Base-by-base conservation (phyloP, 495 filamentous ascomycete genomes). In the Penicillium bovifimosum region DNA sequence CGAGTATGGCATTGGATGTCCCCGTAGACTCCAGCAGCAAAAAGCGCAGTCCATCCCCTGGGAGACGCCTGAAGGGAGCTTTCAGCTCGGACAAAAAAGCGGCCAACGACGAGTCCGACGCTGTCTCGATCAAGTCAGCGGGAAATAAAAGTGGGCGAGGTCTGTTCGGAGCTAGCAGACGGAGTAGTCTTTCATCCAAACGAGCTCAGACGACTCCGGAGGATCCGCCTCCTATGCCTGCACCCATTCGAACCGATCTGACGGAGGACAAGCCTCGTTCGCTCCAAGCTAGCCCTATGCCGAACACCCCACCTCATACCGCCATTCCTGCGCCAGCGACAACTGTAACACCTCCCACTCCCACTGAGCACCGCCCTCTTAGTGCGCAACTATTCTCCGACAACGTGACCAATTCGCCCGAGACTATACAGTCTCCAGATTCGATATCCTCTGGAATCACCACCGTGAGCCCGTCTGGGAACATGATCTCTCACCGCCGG, bases 401-500 rank as follows among this genome's bases (percentile, higher is more conserved):
- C 0, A 51, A 52, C 17, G 52, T 70, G 2, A 69, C 61, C 20
- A 71, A 70, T 31, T 73, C 76, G 0, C 69, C 68, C 1, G 66
- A 69, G 10, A 68, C 69, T 3, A 55, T 70, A 2, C 58, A 61
- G 36, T 60, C 66, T 9, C 57, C 59, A 17, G 65, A 68, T 27
- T 56, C 63, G 1, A 55, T 59, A 9, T 59, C 64, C 14, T 60
- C 63, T 8, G 67, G 72, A 47, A 44, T 72, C 46, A 57, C 73
- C 50, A 54, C 74, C 45, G 72, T 77, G 33, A 77, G 74, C 52
- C 71, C 75, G 24, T 80, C 80, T 50, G 85, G 85, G 52, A 88
- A 83, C 63, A 90, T 87, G 85, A 91, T 88, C 68, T 82, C 87
- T 29, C 88, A 80, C 56, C 75, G 85, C 35, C 78, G 86, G 5